A percentile compares a stretch with the other conserved stretches of the same genome.
Evolutionary conservation across 2,329 filamentous ascomycete species (phyloP).

Genomic region (Phialocephala subalpina): DNA sequence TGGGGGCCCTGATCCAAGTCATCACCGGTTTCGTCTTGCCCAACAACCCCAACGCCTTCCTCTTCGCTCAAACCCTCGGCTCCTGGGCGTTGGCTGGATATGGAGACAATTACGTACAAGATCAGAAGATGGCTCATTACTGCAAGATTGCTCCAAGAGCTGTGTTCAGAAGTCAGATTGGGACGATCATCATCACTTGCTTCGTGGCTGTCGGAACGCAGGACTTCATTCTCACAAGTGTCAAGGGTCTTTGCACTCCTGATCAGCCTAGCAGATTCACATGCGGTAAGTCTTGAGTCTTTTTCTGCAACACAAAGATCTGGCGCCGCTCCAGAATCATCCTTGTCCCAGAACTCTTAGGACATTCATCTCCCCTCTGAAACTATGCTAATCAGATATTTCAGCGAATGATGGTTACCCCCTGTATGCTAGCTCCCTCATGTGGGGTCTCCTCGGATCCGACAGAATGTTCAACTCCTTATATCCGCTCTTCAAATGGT

Average conservation of each 20-base stretch:
- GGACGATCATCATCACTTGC: conserved; percentile 52
- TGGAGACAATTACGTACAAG: conserved; percentile 42
- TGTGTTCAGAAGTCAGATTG: conserved; percentile 52
- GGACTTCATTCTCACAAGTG: conserved; percentile 49
- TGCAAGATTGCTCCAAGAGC: conserved; percentile 51
- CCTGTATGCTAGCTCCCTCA: conserved; percentile 44
- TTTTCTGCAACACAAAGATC: too few species aligned
- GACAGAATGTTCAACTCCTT: conserved; percentile 51
- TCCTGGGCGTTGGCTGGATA: conserved; percentile 49
- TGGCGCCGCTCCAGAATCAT: too few species aligned
- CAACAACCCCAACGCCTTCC: conserved; percentile 48
- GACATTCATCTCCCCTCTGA: too few species aligned
- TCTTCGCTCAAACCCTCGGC: conserved; percentile 51
- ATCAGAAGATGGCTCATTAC: conserved; percentile 53
- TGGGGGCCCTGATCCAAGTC: conserved; percentile 53
- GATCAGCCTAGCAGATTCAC: conserved; percentile 29
- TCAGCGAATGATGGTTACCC: conserved; percentile 42
- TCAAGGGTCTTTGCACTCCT: conserved; percentile 41
- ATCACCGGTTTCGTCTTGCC: conserved; percentile 48
- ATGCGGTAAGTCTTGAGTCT: conserved; percentile 21
- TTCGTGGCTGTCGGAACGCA: conserved; percentile 52
- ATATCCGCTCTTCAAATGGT: conserved; percentile 54
- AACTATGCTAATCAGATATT: too few species aligned
- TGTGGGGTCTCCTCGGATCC: conserved; percentile 48
- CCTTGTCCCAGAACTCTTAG: too few species aligned